phyloP scores from a whole-genome alignment of 768 basidiomycete species.

The Boletus rufocinnamomeus region DNA sequence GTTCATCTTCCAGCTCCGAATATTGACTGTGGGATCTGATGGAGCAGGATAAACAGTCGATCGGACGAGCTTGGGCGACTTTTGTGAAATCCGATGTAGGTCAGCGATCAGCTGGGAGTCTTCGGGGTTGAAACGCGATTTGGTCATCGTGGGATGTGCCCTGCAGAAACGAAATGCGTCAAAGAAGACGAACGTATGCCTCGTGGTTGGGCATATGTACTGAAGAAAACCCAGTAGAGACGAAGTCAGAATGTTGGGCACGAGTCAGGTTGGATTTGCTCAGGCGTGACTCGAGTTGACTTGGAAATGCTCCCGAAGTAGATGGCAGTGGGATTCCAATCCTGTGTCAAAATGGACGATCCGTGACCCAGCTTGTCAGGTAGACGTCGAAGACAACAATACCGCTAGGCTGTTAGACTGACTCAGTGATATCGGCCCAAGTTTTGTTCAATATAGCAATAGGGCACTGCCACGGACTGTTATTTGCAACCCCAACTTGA shows the following conservation, averaged over 20 bases:
- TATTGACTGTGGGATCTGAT: slow-evolving; percentile 50
- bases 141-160: slow-evolving; percentile 20
- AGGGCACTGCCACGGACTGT: not conserved
- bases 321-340: not conserved
- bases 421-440: too few relatives aligned
- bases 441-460: not conserved
- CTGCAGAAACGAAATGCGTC: slow-evolving; percentile 5
- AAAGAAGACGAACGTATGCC: slow-evolving; percentile 2
- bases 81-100: slow-evolving; percentile 53
- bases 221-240: slow-evolving; percentile 2
- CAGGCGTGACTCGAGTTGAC: slow-evolving; percentile 6
- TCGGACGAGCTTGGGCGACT: slow-evolving; percentile 64
- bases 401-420: not conserved
- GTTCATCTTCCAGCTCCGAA: slow-evolving; percentile 97
- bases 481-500: too few relatives aligned
- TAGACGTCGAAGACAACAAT: not conserved
- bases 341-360: not conserved
- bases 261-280: not conserved
- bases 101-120: slow-evolving; percentile 63
- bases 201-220: slow-evolving; percentile 16
- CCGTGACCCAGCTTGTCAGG: not conserved
- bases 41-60: slow-evolving; percentile 59
- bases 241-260: slow-evolving; percentile 5
- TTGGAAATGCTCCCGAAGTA: not conserved
- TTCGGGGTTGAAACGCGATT: slow-evolving; percentile 31